phyloP scores from a whole-genome alignment of 768 basidiomycete species.

The Psilocybe cubensis region DNA sequence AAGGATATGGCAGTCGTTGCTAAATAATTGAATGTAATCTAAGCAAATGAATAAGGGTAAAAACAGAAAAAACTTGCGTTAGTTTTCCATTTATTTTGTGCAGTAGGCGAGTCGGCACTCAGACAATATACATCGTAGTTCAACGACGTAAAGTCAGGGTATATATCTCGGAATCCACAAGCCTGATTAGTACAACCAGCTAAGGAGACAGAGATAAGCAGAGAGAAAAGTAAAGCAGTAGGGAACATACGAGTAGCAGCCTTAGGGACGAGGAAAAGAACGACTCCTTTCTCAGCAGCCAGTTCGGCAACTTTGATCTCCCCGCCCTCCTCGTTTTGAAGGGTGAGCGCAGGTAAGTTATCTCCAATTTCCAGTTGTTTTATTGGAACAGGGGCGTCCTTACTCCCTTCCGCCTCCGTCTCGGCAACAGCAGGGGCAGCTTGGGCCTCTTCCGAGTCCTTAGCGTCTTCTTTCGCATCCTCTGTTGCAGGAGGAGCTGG shows the following conservation, averaged over 20 bases:
- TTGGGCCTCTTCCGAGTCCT: no score
- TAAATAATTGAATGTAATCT: constrained; percentile 31
- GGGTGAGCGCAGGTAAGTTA: constrained; percentile 65
- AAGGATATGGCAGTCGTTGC: constrained; percentile 84
- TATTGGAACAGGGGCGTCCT: constrained; percentile 23
- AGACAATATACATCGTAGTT: constrained; percentile 84
- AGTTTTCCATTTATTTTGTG: constrained; percentile 84
- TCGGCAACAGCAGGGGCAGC: constrained; percentile 10
- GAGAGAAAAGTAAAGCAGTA: background rate
- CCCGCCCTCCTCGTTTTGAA: constrained; percentile 87
- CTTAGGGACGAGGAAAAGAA: constrained; percentile 85
- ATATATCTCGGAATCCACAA: constrained; percentile 87
- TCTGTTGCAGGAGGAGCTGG: background rate
- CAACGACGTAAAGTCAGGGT: constrained; percentile 70
- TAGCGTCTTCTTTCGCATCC: no score
- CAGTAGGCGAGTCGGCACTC: constrained; percentile 74
- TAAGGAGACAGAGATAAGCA: constrained; percentile 25
- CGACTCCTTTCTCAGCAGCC: constrained; percentile 70
- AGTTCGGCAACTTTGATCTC: constrained; percentile 72
- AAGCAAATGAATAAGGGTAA: background rate
- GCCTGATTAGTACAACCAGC: constrained; percentile 94
- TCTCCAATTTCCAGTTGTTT: constrained; percentile 71
- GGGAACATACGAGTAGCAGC: constrained; percentile 76
- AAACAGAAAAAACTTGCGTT: constrained; percentile 54
- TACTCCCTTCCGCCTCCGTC: constrained; percentile 26